These are phyloP conservation scores for Excoecaria cochinchinensis DNA, from an alignment of 345 rosid species.

Conservation along the genomic window DNA sequence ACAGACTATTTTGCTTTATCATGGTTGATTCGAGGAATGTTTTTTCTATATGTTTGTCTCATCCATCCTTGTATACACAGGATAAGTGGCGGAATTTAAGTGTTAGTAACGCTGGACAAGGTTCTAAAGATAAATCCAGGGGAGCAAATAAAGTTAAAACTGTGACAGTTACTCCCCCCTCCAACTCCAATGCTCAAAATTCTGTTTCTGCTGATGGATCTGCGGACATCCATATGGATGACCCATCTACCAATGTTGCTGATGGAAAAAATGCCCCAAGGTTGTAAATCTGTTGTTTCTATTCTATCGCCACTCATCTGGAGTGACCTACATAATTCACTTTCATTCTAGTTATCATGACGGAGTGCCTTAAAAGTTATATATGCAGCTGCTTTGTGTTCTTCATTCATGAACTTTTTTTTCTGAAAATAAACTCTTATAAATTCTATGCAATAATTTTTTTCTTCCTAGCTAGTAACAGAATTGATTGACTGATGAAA, in stretches of 20 bases:
- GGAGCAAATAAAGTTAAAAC: constrained; percentile 43
- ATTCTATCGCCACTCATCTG: neutral
- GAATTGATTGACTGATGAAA: too few relatives aligned
- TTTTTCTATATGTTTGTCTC: constrained; percentile 7
- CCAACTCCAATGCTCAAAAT: constrained; percentile 25
- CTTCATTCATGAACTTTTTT: neutral
- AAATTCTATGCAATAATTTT: neutral
- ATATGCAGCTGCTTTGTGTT: neutral
- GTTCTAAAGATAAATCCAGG: constrained; percentile 57
- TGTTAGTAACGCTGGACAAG: constrained; percentile 53
- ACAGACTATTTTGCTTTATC: neutral
- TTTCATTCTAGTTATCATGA: neutral
- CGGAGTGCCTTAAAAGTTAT: neutral
- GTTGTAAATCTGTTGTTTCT: constrained; percentile 23
- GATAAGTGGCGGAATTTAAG: constrained; percentile 85
- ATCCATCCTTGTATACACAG: constrained; percentile 34
- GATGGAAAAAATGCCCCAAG: constrained; percentile 43
- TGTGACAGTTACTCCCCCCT: constrained; percentile 8
- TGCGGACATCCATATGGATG: constrained; percentile 30
- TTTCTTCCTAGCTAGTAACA: neutral
- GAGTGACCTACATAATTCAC: neutral
- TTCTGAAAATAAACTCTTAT: neutral
- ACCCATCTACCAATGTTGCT: constrained; percentile 21
- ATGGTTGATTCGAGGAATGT: neutral
- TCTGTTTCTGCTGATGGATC: constrained; percentile 43